Base-by-base conservation (phyloP, 345 rosid species). In the Populus nigra region DNA sequence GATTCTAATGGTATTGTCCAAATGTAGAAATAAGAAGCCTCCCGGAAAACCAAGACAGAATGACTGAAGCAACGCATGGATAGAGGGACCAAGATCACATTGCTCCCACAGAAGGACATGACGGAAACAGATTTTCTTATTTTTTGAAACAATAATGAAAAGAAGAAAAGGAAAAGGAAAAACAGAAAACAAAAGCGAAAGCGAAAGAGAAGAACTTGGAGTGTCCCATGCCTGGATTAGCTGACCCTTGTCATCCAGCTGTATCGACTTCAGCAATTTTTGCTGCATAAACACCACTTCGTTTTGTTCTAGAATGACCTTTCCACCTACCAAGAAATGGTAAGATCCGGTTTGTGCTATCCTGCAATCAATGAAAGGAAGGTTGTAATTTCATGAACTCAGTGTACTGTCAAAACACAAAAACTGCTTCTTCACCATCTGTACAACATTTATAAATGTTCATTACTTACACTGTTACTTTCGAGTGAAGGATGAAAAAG, bases 221-320 rank as follows among this genome's bases (percentile, higher is more conserved):
- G 75, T 35, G 49, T 65, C 3, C n/a, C 73, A 72, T 86, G 92
- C 99, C 97, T 90, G 97, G 41, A 88, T 76, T 59, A 92, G 78
- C 75, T 83, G 97, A 74, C 92, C 90, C 9, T 83, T 78, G 72
- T 86, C 90, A 80, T 93, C 87, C 82, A 68, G 84, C 61, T 13
- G 87, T 85, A 67, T 93, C 88, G 47, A 94, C 96, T 88, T 91
- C 89, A n/a, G 90, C 78, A 74, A 91, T 69, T 47, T 98, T 95
- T 49, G 97, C 83, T 77, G 97, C 99, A 80, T 95, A 95, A 81
- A 95, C 93, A 81, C 96, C 99, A 69, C 93, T 93, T 65, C 98
- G 91, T 73, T 91, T 92, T 39, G 97, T 93, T 63, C 86, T 25
- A 4, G 98, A 93, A 79, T 82, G 91, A 74, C 99, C 99, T 86